These are phyloP conservation scores for Panicum hallii DNA, from an alignment of 202 grass and related monocot genomes.

Conservation along the genomic window DNA sequence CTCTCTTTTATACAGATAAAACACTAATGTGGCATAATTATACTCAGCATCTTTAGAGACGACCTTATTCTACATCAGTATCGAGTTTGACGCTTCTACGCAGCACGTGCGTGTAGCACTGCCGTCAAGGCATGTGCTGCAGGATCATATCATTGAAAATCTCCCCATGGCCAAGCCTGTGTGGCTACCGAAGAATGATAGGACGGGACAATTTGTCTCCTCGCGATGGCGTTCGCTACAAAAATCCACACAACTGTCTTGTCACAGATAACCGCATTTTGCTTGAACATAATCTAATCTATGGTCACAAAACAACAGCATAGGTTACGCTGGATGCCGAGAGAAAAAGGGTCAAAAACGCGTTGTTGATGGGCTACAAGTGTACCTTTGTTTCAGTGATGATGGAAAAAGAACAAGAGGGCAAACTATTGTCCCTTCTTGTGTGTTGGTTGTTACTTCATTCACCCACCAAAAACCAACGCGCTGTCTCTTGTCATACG, in stretches of 20 bases:
- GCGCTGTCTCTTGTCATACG: neutral
- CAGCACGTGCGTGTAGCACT: too few species aligned
- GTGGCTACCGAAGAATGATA: neutral
- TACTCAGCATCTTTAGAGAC: too few species aligned
- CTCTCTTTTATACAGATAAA: too few species aligned
- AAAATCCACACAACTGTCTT: neutral
- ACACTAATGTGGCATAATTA: too few species aligned
- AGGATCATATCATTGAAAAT: too few species aligned
- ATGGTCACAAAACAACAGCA: neutral
- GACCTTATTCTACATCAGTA: too few species aligned
- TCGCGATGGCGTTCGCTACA: neutral
- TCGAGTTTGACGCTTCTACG: too few species aligned
- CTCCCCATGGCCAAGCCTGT: too few species aligned
- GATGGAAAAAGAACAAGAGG: neutral
- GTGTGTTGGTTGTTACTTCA: too few species aligned
- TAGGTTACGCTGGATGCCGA: neutral
- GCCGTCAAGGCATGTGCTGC: too few species aligned
- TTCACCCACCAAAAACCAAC: too few species aligned
- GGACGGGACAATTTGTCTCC: neutral
- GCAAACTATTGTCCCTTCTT: neutral
- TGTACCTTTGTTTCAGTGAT: neutral
- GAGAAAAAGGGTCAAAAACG: neutral
- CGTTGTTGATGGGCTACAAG: slow-evolving; percentile 16
- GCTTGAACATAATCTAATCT: neutral
- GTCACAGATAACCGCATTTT: neutral